phyloP scores from a whole-genome alignment of 306 rosid genomes.

The Lathyrus tuberosus region DNA sequence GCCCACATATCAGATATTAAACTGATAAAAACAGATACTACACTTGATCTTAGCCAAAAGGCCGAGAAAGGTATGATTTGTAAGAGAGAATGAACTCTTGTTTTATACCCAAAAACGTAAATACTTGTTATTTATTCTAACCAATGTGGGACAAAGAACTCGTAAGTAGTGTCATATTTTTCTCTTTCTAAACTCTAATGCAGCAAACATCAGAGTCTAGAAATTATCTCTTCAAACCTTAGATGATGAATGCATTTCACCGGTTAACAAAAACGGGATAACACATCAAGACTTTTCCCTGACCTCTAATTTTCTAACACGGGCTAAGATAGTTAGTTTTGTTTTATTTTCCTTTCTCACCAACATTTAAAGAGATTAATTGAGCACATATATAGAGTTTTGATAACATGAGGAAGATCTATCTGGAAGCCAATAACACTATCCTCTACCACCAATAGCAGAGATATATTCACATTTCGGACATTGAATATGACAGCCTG shows the following conservation, averaged over 20 bases:
- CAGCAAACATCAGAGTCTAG: background rate
- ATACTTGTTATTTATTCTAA: background rate
- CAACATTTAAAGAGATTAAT: constrained; percentile 12
- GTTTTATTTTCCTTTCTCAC: background rate
- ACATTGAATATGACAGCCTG: too few species aligned
- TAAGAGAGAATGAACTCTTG: background rate
- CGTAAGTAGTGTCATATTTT: background rate
- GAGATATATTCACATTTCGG: too few species aligned
- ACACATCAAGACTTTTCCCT: background rate
- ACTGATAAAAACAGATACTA: constrained; percentile 20
- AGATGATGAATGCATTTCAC: background rate
- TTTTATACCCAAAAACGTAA: background rate
- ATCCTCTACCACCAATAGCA: too few species aligned
- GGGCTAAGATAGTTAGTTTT: background rate
- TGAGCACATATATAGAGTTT: constrained; percentile 11
- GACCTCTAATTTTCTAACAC: constrained; percentile 9
- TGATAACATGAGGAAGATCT: background rate
- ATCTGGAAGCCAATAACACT: too few species aligned
- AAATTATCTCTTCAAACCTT: background rate
- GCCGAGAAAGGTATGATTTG: constrained; percentile 6
- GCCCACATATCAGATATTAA: constrained; percentile 10
- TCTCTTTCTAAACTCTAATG: background rate
- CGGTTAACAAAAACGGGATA: background rate
- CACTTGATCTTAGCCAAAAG: constrained; percentile 25
- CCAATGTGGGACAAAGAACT: constrained; percentile 1